Conservation (phyloP, 2,329 filamentous ascomycete genomes). For the Venturia carpophila region DNA sequence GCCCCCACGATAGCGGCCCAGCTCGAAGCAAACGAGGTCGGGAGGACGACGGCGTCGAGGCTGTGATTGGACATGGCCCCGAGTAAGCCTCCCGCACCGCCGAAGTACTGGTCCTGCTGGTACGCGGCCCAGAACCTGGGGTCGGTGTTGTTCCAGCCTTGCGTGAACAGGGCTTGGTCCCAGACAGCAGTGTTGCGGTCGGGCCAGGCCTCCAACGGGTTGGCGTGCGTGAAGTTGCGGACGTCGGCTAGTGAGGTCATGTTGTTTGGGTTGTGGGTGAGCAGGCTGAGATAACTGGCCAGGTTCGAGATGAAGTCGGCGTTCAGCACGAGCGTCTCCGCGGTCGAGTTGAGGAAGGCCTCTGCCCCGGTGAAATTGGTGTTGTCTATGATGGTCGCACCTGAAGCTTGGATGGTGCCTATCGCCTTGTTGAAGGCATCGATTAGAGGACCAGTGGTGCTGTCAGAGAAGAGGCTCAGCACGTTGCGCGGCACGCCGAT, state of each 20-base stretch:
- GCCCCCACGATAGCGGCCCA: conserved; percentile 50
- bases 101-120: conserved; percentile 46
- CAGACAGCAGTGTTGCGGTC: conserved; percentile 51
- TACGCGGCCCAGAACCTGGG: conserved; percentile 51
- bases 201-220: conserved; percentile 51
- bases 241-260: conserved; percentile 47
- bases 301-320: conserved; percentile 55
- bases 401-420: conserved; percentile 44
- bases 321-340: conserved; percentile 41
- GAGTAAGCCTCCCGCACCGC: conserved; percentile 51
- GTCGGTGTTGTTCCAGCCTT: conserved; percentile 49
- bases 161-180: conserved; percentile 43
- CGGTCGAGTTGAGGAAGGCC: conserved; percentile 35
- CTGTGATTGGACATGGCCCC: conserved; percentile 50
- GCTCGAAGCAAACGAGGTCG: conserved; percentile 41
- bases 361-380: conserved; percentile 50
- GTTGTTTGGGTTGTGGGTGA: conserved; percentile 51
- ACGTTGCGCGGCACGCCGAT: conserved; percentile 58
- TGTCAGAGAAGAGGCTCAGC: conserved; percentile 32
- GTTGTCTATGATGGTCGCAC: conserved; percentile 53
- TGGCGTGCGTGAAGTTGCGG: conserved; percentile 47
- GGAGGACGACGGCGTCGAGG: conserved; percentile 56
- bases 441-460: conserved; percentile 36
- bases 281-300: conserved; percentile 47
- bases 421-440: conserved; percentile 51